A percentile compares a stretch with the other conserved stretches of the same genome.
Conservation (phyloP, 2,329 filamentous ascomycete species). For the Dothiorella sarmentorum region DNA sequence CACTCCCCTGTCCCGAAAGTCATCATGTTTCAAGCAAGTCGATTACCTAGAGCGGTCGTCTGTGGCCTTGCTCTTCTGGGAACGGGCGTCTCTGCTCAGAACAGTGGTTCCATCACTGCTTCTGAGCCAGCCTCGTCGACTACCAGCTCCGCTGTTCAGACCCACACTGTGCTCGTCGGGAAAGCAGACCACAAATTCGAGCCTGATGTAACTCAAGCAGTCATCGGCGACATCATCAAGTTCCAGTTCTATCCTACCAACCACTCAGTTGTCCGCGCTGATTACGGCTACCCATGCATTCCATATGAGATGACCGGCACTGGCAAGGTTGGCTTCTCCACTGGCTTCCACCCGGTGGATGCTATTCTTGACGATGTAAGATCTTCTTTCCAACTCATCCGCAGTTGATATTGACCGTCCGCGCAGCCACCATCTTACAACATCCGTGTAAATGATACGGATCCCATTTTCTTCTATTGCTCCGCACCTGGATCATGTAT, state of each 20-base stretch:
- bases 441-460: conserved; percentile 33
- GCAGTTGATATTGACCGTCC: neutral
- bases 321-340: conserved; percentile 32
- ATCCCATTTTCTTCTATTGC: conserved; percentile 40
- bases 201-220: conserved; percentile 13
- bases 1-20: neutral
- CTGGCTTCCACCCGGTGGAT: conserved; percentile 24
- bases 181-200: conserved; percentile 18
- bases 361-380: conserved; percentile 16
- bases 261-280: conserved; percentile 43
- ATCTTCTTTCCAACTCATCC: neutral
- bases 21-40: neutral
- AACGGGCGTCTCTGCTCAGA: neutral
- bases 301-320: conserved; percentile 34
- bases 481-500: conserved; percentile 63
- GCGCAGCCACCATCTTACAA: conserved; percentile 24
- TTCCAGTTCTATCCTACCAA: conserved; percentile 42
- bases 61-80: neutral
- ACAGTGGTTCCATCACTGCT: neutral
- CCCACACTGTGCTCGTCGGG: conserved; percentile 13
- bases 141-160: neutral
- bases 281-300: conserved; percentile 39
- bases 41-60: neutral
- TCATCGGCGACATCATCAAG: conserved; percentile 34
- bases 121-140: neutral